Evolutionary conservation across 176 grass and related monocot species (phyloP), one percentile per base, ranked within the genome.

Genomic region (Carex scoparia): DNA sequence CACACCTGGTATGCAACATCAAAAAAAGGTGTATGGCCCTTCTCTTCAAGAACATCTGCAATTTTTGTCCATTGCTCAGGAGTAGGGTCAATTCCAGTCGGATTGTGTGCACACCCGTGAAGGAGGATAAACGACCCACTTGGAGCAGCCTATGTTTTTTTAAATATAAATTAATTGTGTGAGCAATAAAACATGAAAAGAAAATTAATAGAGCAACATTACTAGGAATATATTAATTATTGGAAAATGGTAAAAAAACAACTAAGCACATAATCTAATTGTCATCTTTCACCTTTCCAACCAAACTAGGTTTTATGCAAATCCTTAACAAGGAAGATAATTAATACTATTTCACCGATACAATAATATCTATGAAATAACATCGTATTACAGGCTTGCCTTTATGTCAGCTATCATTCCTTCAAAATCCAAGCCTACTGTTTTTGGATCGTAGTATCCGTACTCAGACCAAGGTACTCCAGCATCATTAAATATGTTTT

Each of bases 401-500:
- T 94, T 85, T 86, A 98, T 95, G 79, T 98, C 93, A 44, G 89
- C 88, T 90, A 98, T 63, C 96, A 95, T 98, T 89, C 96, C 96
- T 28, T 98, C 90, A 81, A 95, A 98, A 92, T 98, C 91, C 88
- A 98, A 87, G 4, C 95, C 95, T 82, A 98, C 93, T 81, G 95
- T 95, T 88, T 92, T 98, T 42, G 96, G 96, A 23, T 98, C 91
- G 84, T 94, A 98, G 72, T 98, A 98, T 44, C 91, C 87, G 83
- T 98, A 98, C 81, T 98, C 96, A 88, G 93, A 95, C 96, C 96
- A 98, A 82, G 93, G 96, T 83, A 98, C 91, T 79, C 88, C 94
- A 51, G 93, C 91, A 95, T 98, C 96, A 88, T 93, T 98, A 71
- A 98, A 98, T 54, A 98, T 98, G 88, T 95, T 98, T 85, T 95